Percentiles rank a stretch among this genome's conserved stretches.
Conservation (phyloP, 1,139 yeast species). For the Geotrichum candidum region DNA sequence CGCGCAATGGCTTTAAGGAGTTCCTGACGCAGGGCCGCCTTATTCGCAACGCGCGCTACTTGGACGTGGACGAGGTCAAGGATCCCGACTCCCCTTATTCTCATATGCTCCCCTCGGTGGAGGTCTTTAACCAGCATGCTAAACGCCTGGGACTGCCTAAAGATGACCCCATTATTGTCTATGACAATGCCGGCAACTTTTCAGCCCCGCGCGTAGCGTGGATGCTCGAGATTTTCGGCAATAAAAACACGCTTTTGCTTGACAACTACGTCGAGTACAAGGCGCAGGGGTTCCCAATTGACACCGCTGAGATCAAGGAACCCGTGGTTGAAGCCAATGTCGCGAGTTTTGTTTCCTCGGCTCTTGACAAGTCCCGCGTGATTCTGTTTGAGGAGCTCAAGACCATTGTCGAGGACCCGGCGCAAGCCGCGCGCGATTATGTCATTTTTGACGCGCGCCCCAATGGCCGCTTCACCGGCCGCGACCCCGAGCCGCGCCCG, state of each 20-base stretch:
- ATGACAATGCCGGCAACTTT: conserved; percentile 79
- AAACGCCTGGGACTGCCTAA: neutral
- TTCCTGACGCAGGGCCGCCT: conserved; percentile 43
- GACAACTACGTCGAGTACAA: conserved; percentile 60
- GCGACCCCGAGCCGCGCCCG: conserved; percentile 78
- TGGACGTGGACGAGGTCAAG: conserved; percentile 70
- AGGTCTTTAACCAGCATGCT: conserved; percentile 50
- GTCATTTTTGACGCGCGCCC: conserved; percentile 77
- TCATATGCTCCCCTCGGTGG: conserved; percentile 75
- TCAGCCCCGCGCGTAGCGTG: conserved; percentile 89
- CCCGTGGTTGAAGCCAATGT: conserved; percentile 25
- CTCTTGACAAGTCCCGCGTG: conserved; percentile 45
- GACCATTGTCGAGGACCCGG: conserved; percentile 47
- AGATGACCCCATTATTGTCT: conserved; percentile 63
- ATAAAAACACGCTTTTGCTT: conserved; percentile 56
- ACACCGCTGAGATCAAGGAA: conserved; percentile 24
- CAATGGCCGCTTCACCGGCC: conserved; percentile 65
- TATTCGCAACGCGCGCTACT: conserved; percentile 58
- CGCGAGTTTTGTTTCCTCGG: conserved; percentile 35
- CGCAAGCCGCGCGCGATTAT: conserved; percentile 43
- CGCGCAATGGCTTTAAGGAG: conserved; percentile 47
- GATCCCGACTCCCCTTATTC: conserved; percentile 60
- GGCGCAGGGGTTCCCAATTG: conserved; percentile 37
- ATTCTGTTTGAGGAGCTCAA: conserved; percentile 59
- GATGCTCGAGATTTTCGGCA: conserved; percentile 78